Base-by-base conservation (phyloP, 495 filamentous ascomycete genomes). In the Evansstolkia leycettana region DNA sequence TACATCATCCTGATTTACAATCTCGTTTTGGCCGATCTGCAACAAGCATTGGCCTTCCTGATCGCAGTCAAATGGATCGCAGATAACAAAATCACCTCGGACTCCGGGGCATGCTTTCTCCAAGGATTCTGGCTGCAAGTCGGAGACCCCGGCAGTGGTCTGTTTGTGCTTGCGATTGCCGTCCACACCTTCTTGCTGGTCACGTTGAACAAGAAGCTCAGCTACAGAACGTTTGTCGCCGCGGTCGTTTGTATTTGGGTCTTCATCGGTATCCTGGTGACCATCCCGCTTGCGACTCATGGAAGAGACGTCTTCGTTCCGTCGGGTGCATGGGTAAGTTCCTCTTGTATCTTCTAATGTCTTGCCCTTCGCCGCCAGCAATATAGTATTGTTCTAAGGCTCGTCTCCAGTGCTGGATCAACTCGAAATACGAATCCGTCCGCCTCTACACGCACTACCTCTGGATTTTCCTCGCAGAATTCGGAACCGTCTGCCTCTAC, bases 371-470 rank as follows among this genome's bases (percentile, higher is more conserved):
- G n/a, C n/a, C n/a, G n/a, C n/a, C n/a, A n/a, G n/a, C n/a, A n/a
- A n/a, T n/a, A n/a, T n/a, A n/a, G n/a, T n/a, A n/a, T n/a, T n/a
- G n/a, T 33, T 16, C n/a, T 17, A 5, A 16, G 31, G 24, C 15
- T 13, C n/a, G 19, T 37, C 13, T 23, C 2, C 38, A 78, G 81
- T 85, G 81, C 54, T 84, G 81, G 81, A 70, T 85, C 20, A 78
- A 70, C 43, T 50, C 62, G 26, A 52, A 65, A 1, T 82, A 75
- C 52, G 67, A 75, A 37, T 45, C 51, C 5, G 60, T 75, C 27
- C 80, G 80, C 41, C 68, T 88, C 1, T 74, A 70, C 64, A 69
- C 78, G 13, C 82, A 88, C 46, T 88, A 88, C 47, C 65, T 86
- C 42, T 88, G 77, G 72, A 82, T 86, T 54, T 84, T 86, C 57